These are phyloP conservation scores for Erucastrum elatum DNA, from an alignment of 345 rosid genomes.

Conservation along the genomic window DNA sequence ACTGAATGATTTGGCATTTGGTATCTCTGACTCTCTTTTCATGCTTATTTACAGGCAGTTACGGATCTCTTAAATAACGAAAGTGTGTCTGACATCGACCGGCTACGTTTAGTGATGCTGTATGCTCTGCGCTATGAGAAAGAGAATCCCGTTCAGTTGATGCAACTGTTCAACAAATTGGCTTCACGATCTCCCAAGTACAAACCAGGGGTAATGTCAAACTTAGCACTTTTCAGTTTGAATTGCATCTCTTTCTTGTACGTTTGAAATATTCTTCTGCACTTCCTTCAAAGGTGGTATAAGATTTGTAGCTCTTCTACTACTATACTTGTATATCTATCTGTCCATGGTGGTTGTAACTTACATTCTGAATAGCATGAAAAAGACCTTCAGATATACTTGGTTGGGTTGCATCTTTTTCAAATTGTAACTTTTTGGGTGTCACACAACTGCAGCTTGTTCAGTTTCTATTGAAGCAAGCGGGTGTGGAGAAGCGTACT, in stretches of 20 bases:
- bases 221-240: conserved; percentile 18
- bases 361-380: not conserved
- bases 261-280: not conserved
- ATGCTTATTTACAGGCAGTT: too few relatives aligned
- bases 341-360: not conserved
- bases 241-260: conserved; percentile 7
- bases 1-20: too few relatives aligned
- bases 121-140: conserved; percentile 98
- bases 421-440: conserved; percentile 32
- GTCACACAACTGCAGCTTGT: conserved; percentile 67
- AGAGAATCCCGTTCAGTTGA: conserved; percentile 93
- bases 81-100: conserved; percentile 76
- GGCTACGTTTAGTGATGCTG: conserved; percentile 81
- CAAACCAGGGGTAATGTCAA: conserved; percentile 79
- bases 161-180: conserved; percentile 94
- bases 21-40: too few relatives aligned
- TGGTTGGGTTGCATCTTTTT: not conserved
- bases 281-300: not conserved
- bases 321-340: not conserved
- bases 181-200: conserved; percentile 87
- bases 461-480: too few relatives aligned
- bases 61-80: conserved; percentile 82
- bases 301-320: conserved; percentile 6
- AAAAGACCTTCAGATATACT: not conserved
- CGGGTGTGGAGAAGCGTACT: conserved; percentile 86